Evolutionary conservation across 2,329 filamentous ascomycete species (phyloP), one percentile per base, ranked within the genome.

Genomic region (Thelonectria rubi): DNA sequence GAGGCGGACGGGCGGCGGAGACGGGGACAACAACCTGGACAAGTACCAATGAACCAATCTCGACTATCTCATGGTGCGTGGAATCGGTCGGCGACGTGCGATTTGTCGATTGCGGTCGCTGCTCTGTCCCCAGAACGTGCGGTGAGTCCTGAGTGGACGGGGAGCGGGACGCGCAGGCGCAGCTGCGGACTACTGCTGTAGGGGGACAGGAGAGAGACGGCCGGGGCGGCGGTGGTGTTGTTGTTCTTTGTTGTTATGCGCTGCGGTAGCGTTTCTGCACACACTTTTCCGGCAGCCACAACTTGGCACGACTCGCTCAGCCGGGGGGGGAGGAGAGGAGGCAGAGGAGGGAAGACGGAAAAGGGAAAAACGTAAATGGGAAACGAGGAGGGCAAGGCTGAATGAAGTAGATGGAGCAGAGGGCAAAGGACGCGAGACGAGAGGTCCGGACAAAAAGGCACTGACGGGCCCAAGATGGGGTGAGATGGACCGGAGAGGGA

Each of bases 61-160:
- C 73, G 73, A 70, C 65, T 76, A 77, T 79, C 75, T 77, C 82
- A 83, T 84, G 73, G 73, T 80, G 78, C 70, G 74, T 70, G 64
- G 62, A 63, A 63, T 64, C 60, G 58, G 66, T 67, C 62, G 67
- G 69, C 65, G 67, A 65, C 65, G 60, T 74, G 75, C 69, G 67
- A 73, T 73, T 74, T 71, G 71, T 74, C 75, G 73, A 73, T 75
- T 64, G 72, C 63, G 69, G 65, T 67, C 65, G 67, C 64, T 65
- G 62, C 60, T 62, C 63, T 62, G 62, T 65, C 53, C 62, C 66
- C 60, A 66, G 68, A n/a, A 55, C 43, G 51, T 30, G 55, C 53
- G 65, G 64, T 64, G 61, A 62, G 65, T 65, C 66, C 72, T 66
- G 65, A 67, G 66, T 64, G 65, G 67, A 37, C 62, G 57, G 51